These are phyloP conservation scores for Cryphonectria carpinicola DNA, from an alignment of 2,329 filamentous ascomycete genomes.

Conservation along the genomic window DNA sequence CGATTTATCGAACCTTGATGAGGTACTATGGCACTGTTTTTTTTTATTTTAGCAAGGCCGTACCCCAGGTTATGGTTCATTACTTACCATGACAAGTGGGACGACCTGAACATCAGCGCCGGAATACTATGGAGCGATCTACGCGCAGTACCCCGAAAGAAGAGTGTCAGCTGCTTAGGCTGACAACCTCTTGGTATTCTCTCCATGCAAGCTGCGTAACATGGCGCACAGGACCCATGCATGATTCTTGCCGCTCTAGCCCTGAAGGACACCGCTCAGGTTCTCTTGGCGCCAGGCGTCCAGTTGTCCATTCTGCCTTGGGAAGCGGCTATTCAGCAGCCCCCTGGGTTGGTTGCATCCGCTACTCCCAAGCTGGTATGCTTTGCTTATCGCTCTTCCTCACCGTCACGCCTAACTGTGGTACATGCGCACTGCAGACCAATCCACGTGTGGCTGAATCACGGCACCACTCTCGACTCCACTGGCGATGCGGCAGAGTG, in stretches of 20 bases:
- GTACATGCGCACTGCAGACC: neutral
- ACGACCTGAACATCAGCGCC: neutral
- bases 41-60: neutral
- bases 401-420: neutral
- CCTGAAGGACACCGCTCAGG: neutral
- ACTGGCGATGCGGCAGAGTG: constrained; percentile 5
- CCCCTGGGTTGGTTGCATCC: neutral
- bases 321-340: neutral
- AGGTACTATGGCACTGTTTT: neutral
- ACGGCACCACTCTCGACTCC: neutral
- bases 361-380: constrained; percentile 1
- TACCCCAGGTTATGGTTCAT: neutral
- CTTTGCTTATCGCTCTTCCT: neutral
- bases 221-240: neutral
- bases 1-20: neutral
- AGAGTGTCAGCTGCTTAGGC: neutral
- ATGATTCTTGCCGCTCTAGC: neutral
- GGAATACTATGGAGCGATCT: neutral
- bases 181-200: neutral
- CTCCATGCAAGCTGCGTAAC: neutral
- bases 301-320: neutral
- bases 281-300: neutral
- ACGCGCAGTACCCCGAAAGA: neutral
- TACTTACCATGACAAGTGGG: neutral
- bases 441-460: neutral